Evolutionary conservation across 176 grass and related monocot species (phyloP), one percentile per base, ranked within the genome.

Genomic region (Neostapfia colusana): DNA sequence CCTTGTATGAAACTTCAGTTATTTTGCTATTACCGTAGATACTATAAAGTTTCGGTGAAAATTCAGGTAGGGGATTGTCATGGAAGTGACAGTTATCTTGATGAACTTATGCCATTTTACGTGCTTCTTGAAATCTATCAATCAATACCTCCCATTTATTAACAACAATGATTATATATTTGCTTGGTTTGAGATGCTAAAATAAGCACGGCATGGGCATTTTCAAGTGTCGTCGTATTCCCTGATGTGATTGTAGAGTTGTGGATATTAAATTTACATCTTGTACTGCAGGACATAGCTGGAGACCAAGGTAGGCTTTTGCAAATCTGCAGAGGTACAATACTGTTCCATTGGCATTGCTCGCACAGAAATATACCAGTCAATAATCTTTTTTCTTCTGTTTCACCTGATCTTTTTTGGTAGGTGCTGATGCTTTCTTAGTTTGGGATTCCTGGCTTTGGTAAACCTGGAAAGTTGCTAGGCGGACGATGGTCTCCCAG

Each of bases 261-360:
- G 17, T 41, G 21, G 20, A 69, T 83, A 13, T 39, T 87, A 41
- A 82, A 34, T 70, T 11, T 17, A 74, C 45, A 15, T 67, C 27
- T 85, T 35, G 26, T 89, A 71, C 72, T 59, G 70, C 91, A 98
- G 91, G 82, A 49, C 73, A 79, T 82, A 61, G 83, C 76, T 98
- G 91, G 95, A 98, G 95, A 79, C 95, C 91, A 45, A 88, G 89
- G 85, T 98, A 79, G 85, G 65, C 66, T 69, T 74, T 67, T 10
- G 54, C 35, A 50, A 43, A 69, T 36, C 15, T 67, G 66, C 70
- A 73, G 38, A 23, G 79, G 79, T 82, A 88, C 8, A n/a, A 20
- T 31, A 37, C 65, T 83, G 31, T 63, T 74, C 14, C 36, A 27
- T 38, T 61, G 20, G 17, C 43, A 23, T 55, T 74, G 25, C 35